phyloP scores from a whole-genome alignment of 345 rosid genomes.

The Salix exigua region DNA sequence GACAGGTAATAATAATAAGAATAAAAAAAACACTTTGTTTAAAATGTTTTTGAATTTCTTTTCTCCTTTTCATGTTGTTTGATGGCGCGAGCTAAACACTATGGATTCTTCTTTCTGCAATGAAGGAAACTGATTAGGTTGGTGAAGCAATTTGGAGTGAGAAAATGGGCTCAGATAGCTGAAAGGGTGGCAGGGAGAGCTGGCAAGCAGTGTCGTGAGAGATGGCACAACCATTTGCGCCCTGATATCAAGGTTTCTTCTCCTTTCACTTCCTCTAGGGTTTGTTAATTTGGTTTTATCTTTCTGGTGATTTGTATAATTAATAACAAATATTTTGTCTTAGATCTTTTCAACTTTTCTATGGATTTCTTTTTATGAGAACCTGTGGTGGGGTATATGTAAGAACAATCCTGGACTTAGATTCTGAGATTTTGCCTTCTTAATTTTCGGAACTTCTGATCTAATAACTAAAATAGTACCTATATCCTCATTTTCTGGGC shows the following conservation, averaged over 20 bases:
- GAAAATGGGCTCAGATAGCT: slow-evolving; percentile 90
- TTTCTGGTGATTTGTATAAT: not conserved
- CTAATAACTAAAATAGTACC: not conserved
- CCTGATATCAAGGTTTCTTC: slow-evolving; percentile 77
- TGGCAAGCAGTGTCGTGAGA: slow-evolving; percentile 94
- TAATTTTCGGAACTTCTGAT: not conserved
- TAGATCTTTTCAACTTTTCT: not conserved
- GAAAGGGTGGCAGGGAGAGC: slow-evolving; percentile 74
- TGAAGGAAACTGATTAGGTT: slow-evolving; percentile 64
- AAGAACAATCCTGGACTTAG: not conserved
- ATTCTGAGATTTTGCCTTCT: not conserved
- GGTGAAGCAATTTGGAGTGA: slow-evolving; percentile 79
- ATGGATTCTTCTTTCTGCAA: slow-evolving; percentile 5
- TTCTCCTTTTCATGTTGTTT: not conserved
- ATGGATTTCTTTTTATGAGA: not conserved
- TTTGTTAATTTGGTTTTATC: not conserved
- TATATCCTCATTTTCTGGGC: not conserved
- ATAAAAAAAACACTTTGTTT: not conserved
- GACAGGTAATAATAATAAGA: slow-evolving; percentile 48
- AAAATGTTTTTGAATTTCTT: not conserved
- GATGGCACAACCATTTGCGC: slow-evolving; percentile 97
- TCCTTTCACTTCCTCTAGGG: not conserved
- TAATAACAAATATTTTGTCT: too few species aligned
- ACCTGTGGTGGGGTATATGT: not conserved
- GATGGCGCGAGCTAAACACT: not conserved